Conservation (phyloP, 2,329 filamentous ascomycete genomes). For the Pseudogymnoascus sp. region DNA sequence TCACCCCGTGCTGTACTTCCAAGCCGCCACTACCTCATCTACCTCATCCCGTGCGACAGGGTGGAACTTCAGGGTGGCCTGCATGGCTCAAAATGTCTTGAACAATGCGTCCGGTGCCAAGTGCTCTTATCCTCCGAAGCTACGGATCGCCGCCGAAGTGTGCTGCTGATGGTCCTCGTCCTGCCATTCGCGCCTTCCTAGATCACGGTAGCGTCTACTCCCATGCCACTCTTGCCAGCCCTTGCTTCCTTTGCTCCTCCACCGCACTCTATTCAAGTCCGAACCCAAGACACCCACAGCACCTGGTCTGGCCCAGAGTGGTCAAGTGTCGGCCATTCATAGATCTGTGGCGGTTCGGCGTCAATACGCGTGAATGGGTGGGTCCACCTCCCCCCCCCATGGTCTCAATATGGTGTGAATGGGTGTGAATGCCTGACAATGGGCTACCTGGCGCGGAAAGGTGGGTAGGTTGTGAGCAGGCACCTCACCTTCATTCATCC, state of each 20-base stretch:
- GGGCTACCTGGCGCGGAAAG: not conserved
- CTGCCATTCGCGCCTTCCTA: conserved; percentile 5
- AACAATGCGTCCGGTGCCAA: conserved; percentile 2
- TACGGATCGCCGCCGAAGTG: conserved; percentile 1
- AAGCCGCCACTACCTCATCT: not conserved
- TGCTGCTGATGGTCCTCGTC: conserved; percentile 1
- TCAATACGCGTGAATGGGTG: conserved; percentile 1
- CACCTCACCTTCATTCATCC: not conserved
- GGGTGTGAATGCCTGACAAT: not conserved
- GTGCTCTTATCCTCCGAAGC: not conserved
- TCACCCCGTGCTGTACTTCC: not conserved
- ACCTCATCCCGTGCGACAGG: not conserved
- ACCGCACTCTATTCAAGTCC: not conserved
- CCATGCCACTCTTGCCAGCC: not conserved
- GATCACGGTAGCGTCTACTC: not conserved
- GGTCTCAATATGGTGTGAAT: not conserved
- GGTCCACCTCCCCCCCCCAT: not conserved
- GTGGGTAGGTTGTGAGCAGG: not conserved
- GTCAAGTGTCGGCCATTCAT: conserved; percentile 8
- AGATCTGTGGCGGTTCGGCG: conserved; percentile 4
- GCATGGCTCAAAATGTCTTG: not conserved
- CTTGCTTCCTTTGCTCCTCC: too few species aligned
- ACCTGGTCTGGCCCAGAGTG: not conserved
- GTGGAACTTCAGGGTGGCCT: not conserved
- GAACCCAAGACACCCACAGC: not conserved